Base-by-base conservation (phyloP, 352 stramenopile genomes). In the Phytophthora idaei region DNA sequence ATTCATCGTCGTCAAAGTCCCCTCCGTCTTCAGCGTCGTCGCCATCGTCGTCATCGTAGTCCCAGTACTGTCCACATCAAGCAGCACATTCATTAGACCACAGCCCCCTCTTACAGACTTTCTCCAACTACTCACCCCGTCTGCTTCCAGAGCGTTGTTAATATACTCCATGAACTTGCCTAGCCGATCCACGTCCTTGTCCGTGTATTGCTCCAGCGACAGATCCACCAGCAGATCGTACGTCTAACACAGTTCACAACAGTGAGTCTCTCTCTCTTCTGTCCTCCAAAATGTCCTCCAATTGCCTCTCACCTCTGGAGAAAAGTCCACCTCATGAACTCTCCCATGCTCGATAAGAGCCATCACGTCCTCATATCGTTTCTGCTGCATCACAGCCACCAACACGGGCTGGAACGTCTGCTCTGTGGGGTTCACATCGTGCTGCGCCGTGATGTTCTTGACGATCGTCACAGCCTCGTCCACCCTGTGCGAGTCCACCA, bases 211-310 rank as follows among this genome's bases (percentile, higher is more conserved):
- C 48, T 83, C 47, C 46, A 87, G 67, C 17, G 73, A 77, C 6
- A 90, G 53, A 47, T 86, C 72, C 45, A 93, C 78, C 9, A 93
- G 59, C 50, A 76, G 69, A 56, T 89, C 81, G 69, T 90, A 93
- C 59, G 76, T 83, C 84, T 93, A 51, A 15, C 9, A 64, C 2
- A 64, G 28, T 45, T 53, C 63, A 9, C 29, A 58, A 27, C 36
- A n/a, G 28, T 25, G 6, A 10, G n/a, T 27, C n/a, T 49, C 47
- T 1, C 27, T 27, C n/a, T 49, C 47, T 1, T 34, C 37, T 25
- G 14, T 44, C 41, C 37, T 27, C 17, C 29, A 12, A 37, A 12
- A 12, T 32, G 8, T 34, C 15, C 47, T 17, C 21, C 34, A 42
- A 63, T 21, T 25, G 39, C 14, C 4, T 64, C 51, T 50, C 69